phyloP scores from a whole-genome alignment of 768 basidiomycete genomes.

The Rhodocollybia butyracea region DNA sequence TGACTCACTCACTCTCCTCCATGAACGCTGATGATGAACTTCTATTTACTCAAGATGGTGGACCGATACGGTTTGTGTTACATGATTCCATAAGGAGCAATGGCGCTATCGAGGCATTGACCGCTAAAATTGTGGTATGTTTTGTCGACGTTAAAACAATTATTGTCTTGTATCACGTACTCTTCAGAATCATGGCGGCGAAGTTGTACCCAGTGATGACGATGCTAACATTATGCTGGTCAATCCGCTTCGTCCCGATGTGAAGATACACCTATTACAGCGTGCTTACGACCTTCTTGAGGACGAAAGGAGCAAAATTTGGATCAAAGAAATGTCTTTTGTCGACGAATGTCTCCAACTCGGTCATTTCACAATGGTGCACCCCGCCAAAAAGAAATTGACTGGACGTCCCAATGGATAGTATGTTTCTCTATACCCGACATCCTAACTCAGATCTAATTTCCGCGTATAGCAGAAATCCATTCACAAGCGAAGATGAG shows the following conservation, averaged over 20 bases:
- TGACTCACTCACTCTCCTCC: neutral
- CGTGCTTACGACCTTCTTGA: constrained; percentile 3
- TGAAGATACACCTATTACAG: neutral
- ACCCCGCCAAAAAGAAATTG: neutral
- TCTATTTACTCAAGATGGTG: neutral
- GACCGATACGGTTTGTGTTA: neutral
- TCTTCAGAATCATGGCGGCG: constrained; percentile 2
- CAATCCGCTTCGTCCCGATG: neutral
- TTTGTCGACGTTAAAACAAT: neutral
- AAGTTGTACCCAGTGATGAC: neutral
- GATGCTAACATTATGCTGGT: neutral
- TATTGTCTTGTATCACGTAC: neutral
- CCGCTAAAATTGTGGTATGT: neutral
- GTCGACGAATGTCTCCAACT: neutral
- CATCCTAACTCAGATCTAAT: neutral
- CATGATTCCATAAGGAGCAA: neutral
- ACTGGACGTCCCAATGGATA: neutral
- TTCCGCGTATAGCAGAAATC: constrained; percentile 13
- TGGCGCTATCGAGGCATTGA: neutral
- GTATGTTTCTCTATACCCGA: neutral
- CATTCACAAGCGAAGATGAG: constrained; percentile 38
- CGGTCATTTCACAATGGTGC: neutral
- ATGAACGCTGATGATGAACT: neutral
- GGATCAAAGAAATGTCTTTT: neutral
- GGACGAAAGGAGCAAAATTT: neutral